phyloP scores from a whole-genome alignment of 1,139 yeast genomes.

The Wickerhamomyces sp. region DNA sequence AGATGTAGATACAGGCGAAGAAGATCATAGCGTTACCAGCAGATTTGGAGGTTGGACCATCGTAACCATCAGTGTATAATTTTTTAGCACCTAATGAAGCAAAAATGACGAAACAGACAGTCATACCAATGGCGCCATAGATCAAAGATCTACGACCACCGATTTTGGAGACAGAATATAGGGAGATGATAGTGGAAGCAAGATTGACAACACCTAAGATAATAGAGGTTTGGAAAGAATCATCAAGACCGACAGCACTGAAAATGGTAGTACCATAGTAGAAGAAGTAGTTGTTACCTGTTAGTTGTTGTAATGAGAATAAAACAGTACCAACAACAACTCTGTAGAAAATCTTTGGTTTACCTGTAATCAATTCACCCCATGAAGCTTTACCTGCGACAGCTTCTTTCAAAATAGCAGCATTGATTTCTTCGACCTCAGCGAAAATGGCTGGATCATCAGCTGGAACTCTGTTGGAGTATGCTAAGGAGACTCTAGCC shows the following conservation, averaged over 20 bases:
- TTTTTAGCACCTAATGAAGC: constrained; percentile 65
- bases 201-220: constrained; percentile 77
- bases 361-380: constrained; percentile 60
- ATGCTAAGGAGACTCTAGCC: constrained; percentile 58
- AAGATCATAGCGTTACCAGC: constrained; percentile 78
- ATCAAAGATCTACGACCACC: constrained; percentile 70
- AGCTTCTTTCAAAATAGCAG: constrained; percentile 60
- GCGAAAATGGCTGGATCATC: constrained; percentile 55
- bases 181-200: constrained; percentile 64
- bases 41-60: constrained; percentile 33
- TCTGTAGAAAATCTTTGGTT: constrained; percentile 52
- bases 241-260: constrained; percentile 68
- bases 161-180: constrained; percentile 60
- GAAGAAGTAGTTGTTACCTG: constrained; percentile 80
- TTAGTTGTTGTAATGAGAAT: constrained; percentile 70
- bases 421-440: constrained; percentile 58
- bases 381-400: constrained; percentile 66
- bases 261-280: constrained; percentile 78
- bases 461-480: constrained; percentile 48
- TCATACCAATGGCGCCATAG: constrained; percentile 62
- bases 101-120: constrained; percentile 58
- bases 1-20: constrained; percentile 71
- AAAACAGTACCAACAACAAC: constrained; percentile 59
- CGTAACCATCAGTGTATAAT: constrained; percentile 52
- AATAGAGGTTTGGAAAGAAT: constrained; percentile 73